Evolutionary conservation across 2,329 filamentous ascomycete genomes (phyloP), one percentile per base, ranked within the genome.

Genomic region (Emydomyces testavorans): DNA sequence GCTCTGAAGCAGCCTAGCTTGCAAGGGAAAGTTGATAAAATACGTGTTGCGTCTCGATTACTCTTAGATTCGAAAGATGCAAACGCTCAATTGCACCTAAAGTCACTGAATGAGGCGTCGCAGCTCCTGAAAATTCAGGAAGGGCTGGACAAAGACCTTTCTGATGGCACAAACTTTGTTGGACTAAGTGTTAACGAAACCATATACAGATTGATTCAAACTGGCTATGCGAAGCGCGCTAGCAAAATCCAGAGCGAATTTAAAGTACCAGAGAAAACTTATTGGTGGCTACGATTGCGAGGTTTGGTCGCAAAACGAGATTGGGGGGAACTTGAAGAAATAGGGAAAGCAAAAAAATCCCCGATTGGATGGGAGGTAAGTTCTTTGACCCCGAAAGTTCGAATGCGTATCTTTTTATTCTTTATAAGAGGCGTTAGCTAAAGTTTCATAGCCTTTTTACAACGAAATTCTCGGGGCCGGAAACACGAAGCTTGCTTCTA

Each of bases 321-420:
- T 61, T 98, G 89, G 88, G 80, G 78, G 44, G 90, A 95, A 63
- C 76, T 98, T 50, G 89, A 96, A 63, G 89, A 95, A 57, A 77
- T 87, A 56, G 77, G 79, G 29, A 76, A 74, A 60, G 78, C 65
- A 32, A 77, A 85, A 60, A 94, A 89, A 65, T 92, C 84, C 50
- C 86, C 90, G 0, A 96, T 98, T 62, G 90, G 90, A 8, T 98
- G 92, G 92, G 87, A 94, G 77, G 84, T 87, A 67, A 72, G 79
- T 69, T 35, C 46, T 50, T 43, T 31, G 43, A 37, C 48, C 15
- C n/a, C 29, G 43, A 23, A 15, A 24, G 16, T 16, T 28, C 24
- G 18, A 42, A 24, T 15, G 7, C 13, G 34, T 29, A 48, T 24
- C 46, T 23, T 21, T 36, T 21, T 35, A 21, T 38, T 34, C 23